Conservation (phyloP, 2,329 filamentous ascomycete species). For the Septoria petroselini region DNA sequence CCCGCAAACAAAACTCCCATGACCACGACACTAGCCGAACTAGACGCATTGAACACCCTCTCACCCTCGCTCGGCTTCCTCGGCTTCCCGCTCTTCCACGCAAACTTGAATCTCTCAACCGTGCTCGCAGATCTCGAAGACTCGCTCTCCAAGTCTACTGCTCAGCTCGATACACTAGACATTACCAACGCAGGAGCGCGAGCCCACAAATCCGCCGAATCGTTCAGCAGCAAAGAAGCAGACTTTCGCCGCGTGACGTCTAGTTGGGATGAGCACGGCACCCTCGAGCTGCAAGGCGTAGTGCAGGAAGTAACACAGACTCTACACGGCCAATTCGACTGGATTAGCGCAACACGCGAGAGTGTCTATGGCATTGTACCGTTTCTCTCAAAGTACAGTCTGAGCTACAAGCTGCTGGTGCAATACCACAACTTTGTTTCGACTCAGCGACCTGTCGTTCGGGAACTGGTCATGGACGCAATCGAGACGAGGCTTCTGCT, state of each 20-base stretch:
- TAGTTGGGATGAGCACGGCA: slow-evolving; percentile 4
- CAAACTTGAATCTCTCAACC: slow-evolving; percentile 11
- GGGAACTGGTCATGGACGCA: slow-evolving; percentile 2
- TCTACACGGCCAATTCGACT: background rate
- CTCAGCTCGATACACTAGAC: background rate
- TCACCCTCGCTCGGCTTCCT: slow-evolving; percentile 15
- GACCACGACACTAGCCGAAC: slow-evolving; percentile 8
- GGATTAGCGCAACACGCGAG: background rate
- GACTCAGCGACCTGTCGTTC: background rate
- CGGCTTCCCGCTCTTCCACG: slow-evolving; percentile 13
- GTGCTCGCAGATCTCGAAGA: slow-evolving; percentile 5
- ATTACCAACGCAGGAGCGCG: background rate
- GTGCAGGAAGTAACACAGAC: too few relatives aligned
- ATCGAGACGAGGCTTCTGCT: slow-evolving; percentile 3
- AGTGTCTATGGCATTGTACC: slow-evolving; percentile 5
- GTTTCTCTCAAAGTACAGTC: slow-evolving; percentile 1
- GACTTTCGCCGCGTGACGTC: slow-evolving; percentile 4
- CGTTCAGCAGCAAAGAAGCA: slow-evolving; percentile 11
- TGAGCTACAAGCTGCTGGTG: slow-evolving; percentile 5
- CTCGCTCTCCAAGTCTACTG: background rate
- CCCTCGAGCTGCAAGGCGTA: background rate
- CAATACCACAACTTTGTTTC: slow-evolving; percentile 12
- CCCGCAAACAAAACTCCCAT: slow-evolving; percentile 5
- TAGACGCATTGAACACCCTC: slow-evolving; percentile 10
- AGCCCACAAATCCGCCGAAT: slow-evolving; percentile 8